A percentile compares a stretch with the other conserved stretches of the same genome.
Conservation (phyloP, 331 rosid genomes). For the Spiraea crenata region DNA sequence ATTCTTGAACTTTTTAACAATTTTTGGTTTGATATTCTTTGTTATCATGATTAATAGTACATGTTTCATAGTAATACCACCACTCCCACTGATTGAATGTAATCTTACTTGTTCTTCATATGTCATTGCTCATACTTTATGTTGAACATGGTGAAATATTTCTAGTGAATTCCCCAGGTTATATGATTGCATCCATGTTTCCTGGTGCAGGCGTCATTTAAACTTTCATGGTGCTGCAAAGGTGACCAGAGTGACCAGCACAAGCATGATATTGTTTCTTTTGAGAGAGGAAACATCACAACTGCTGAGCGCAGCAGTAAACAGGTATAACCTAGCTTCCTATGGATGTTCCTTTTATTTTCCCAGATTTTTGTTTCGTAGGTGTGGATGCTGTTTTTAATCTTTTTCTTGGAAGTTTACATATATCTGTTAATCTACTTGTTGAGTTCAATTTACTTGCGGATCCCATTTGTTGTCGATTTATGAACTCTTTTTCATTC, state of each 20-base stretch:
- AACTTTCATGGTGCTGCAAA: constrained; percentile 88
- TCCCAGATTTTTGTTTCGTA: not conserved
- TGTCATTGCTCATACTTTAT: not conserved
- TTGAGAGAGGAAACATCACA: constrained; percentile 89
- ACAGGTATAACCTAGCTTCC: constrained; percentile 58
- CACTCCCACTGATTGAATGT: not conserved
- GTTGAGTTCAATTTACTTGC: constrained; percentile 4
- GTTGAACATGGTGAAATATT: constrained; percentile 5
- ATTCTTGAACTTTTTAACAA: no score
- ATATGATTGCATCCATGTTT: constrained; percentile 22
- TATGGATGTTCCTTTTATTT: constrained; percentile 24
- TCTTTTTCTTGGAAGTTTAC: constrained; percentile 1
- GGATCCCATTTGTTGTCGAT: constrained; percentile 30
- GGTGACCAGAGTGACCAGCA: constrained; percentile 81
- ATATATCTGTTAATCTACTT: not conserved
- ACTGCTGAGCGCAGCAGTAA: constrained; percentile 92
- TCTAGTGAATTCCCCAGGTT: constrained; percentile 4
- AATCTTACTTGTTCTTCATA: not conserved
- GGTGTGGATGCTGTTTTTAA: constrained; percentile 2
- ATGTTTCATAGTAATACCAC: not conserved
- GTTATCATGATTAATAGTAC: not conserved
- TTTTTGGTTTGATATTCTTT: not conserved
- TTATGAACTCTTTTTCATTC: constrained; percentile 40
- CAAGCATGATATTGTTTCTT: constrained; percentile 90
- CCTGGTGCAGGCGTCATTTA: constrained; percentile 73